Conservation (phyloP, 2,329 filamentous ascomycete species). For the Xylariaceae sp. region DNA sequence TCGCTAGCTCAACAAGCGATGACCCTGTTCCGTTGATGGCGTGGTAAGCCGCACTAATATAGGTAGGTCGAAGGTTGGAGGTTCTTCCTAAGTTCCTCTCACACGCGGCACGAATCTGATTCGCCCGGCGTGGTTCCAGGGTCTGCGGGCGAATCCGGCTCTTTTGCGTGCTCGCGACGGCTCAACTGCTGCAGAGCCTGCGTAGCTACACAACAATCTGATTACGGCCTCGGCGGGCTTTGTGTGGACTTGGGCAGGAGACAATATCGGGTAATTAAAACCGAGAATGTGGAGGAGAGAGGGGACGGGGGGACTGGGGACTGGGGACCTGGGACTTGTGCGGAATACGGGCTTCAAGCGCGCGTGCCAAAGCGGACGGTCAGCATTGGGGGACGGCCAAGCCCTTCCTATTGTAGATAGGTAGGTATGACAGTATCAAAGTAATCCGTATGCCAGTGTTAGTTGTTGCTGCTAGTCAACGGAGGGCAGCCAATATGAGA, state of each 20-base stretch:
- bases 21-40: slow-evolving; percentile 37
- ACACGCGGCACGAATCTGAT: slow-evolving; percentile 16
- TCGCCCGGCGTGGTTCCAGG: slow-evolving; percentile 17
- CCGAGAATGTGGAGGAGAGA: background rate
- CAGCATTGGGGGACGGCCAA: background rate
- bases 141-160: slow-evolving; percentile 14
- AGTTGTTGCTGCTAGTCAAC: background rate
- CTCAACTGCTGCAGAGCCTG: background rate
- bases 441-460: too few relatives aligned
- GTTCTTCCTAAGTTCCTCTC: slow-evolving; percentile 5
- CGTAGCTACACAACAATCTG: background rate
- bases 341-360: slow-evolving; percentile 4
- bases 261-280: background rate
- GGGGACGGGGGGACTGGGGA: background rate
- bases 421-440: slow-evolving; percentile 1
- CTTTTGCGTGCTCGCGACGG: slow-evolving; percentile 2
- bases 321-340: background rate
- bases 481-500: slow-evolving; percentile 2
- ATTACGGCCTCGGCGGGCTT: background rate
- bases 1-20: slow-evolving; percentile 38
- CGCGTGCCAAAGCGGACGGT: slow-evolving; percentile 5
- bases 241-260: background rate
- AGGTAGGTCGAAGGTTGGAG: slow-evolving; percentile 20
- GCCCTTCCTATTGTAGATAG: background rate
- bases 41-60: slow-evolving; percentile 39